phyloP scores from a whole-genome alignment of 495 filamentous ascomycete genomes.

The Bathelium albidoporum region DNA sequence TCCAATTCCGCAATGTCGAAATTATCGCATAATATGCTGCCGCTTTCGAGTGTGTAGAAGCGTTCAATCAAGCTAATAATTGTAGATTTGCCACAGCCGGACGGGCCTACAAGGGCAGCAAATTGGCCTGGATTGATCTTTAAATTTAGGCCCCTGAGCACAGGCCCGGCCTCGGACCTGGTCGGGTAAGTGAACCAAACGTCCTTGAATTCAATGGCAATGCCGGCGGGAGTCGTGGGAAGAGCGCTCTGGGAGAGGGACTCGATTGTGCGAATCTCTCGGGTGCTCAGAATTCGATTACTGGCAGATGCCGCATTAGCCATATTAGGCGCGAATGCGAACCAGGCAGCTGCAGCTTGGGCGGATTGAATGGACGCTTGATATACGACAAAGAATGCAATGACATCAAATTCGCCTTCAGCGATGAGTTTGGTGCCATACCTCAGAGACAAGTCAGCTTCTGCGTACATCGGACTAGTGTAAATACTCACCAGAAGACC shows the following conservation, averaged over 20 bases:
- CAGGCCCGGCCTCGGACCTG: slow-evolving; percentile 8
- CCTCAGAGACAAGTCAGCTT: slow-evolving; percentile 1
- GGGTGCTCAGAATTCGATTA: slow-evolving; percentile 4
- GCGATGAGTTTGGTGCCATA: slow-evolving; percentile 5
- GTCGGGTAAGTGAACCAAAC: slow-evolving; percentile 27
- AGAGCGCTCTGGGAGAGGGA: not conserved
- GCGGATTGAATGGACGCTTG: slow-evolving; percentile 4
- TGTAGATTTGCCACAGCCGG: slow-evolving; percentile 65
- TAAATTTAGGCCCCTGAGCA: slow-evolving; percentile 30
- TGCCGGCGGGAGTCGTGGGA: slow-evolving; percentile 29
- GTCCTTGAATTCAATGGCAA: slow-evolving; percentile 45
- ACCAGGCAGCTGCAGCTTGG: slow-evolving; percentile 6
- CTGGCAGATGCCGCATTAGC: slow-evolving; percentile 5
- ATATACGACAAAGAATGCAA: slow-evolving; percentile 5
- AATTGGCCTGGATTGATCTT: slow-evolving; percentile 55
- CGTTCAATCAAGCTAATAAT: slow-evolving; percentile 30
- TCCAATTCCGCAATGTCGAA: slow-evolving; percentile 11
- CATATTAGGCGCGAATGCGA: slow-evolving; percentile 6
- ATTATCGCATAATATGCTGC: slow-evolving; percentile 17
- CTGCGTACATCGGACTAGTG: not conserved
- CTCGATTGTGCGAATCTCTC: slow-evolving; percentile 6
- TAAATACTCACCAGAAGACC: slow-evolving; percentile 5
- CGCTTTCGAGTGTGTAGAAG: slow-evolving; percentile 22
- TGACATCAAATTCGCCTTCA: slow-evolving; percentile 4
- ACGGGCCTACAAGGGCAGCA: slow-evolving; percentile 59